Evolutionary conservation across 2,329 filamentous ascomycete genomes (phyloP).

Genomic region (Cercospora sp.): DNA sequence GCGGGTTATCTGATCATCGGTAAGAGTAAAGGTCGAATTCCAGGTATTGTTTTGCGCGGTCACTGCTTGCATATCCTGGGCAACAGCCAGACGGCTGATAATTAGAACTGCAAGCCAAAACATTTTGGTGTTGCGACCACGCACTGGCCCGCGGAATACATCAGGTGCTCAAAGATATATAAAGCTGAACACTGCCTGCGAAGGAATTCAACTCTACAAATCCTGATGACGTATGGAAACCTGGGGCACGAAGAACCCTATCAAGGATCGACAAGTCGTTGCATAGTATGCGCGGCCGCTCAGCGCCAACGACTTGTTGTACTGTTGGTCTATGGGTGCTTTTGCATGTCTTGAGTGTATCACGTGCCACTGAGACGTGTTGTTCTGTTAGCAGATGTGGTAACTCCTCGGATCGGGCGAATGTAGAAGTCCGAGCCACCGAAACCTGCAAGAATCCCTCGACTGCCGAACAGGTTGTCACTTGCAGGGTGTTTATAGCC

Average conservation of each 20-base stretch:
- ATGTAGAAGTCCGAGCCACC: not conserved
- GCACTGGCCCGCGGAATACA: not conserved
- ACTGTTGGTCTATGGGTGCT: not conserved
- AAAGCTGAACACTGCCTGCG: not conserved
- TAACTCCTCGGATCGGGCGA: not conserved
- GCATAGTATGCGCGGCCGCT: not conserved
- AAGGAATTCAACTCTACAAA: not conserved
- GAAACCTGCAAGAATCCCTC: not conserved
- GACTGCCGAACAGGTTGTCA: not conserved
- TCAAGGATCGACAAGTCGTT: not conserved
- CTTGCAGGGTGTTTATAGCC: not conserved
- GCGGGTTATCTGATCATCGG: slow-evolving; percentile 23
- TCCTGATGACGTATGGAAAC: not conserved
- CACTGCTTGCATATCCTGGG: not conserved
- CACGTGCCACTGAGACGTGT: not conserved
- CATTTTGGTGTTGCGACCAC: not conserved
- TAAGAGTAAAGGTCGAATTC: slow-evolving; percentile 32
- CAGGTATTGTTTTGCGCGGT: slow-evolving; percentile 29
- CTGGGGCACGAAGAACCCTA: not conserved
- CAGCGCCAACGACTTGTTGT: not conserved
- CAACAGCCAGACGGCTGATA: not conserved
- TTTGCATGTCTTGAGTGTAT: not conserved
- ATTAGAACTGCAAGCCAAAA: not conserved
- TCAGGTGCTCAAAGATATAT: not conserved
- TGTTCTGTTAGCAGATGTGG: not conserved